Percentiles rank a stretch among this genome's conserved stretches.
Evolutionary conservation across 768 basidiomycete species (phyloP).

Genomic region (Kwoniella bestiolae): DNA sequence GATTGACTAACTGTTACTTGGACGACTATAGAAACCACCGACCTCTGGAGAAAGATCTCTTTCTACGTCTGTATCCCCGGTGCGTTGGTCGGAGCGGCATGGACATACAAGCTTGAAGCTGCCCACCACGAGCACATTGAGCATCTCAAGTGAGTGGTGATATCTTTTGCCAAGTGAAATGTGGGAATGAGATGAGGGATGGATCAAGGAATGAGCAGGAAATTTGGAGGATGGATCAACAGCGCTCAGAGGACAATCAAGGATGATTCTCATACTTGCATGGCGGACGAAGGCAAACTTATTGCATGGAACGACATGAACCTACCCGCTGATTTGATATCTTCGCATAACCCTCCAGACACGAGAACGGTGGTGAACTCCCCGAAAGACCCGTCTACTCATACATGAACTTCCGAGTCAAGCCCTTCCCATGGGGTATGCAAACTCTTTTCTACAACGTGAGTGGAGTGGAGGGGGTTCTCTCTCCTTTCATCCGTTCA

Average conservation of each 20-base stretch:
- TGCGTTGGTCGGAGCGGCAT: constrained; percentile 48
- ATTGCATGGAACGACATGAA: too few species aligned
- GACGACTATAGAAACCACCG: constrained; percentile 49
- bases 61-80: constrained; percentile 56
- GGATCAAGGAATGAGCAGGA: not conserved
- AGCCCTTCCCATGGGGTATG: constrained; percentile 50
- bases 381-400: constrained; percentile 55
- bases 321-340: too few species aligned
- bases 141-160: constrained; percentile 45
- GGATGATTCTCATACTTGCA: too few species aligned
- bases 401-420: constrained; percentile 58
- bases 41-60: constrained; percentile 55
- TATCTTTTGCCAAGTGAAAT: too few species aligned
- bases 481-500: too few species aligned
- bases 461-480: too few species aligned
- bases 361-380: constrained; percentile 50
- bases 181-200: not conserved
- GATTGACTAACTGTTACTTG: too few species aligned
- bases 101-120: constrained; percentile 54
- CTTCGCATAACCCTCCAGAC: constrained; percentile 3
- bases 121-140: constrained; percentile 54
- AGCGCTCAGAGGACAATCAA: too few species aligned
- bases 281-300: too few species aligned
- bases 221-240: too few species aligned
- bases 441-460: constrained; percentile 58